Evolutionary conservation across 1,139 yeast genomes (phyloP), one percentile per base, ranked within the genome.

Genomic region (Blastobotrys serpentis): DNA sequence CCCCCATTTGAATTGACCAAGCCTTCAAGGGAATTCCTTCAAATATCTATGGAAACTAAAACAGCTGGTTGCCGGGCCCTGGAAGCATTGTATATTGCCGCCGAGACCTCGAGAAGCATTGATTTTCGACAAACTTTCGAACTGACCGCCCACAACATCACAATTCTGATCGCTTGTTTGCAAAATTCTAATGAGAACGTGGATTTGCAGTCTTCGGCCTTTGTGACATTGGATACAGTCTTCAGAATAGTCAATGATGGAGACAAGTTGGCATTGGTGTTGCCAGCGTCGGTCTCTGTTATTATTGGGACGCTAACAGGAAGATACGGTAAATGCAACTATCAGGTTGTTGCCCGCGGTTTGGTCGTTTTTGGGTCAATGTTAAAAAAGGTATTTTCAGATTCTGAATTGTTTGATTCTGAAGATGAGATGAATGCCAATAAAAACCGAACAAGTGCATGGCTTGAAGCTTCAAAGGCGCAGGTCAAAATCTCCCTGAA

Each of bases 401-500:
- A 79, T 56, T 50, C 57, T 2, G 72, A 69, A 11, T 57, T 41
- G 44, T 14, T 18, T 7, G 26, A 26, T 6, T 16, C 29, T 11
- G 46, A 41, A 2, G 38, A 44, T 8, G 32, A 29, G 4, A 41
- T 34, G 16, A 43, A 37, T 26, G 37, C 11, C 54, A 54, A 53
- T n/a, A 65, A 63, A 39, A 51, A 57, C 52, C 70, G 89, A 55
- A 74, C 80, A 1, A 66, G 69, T 10, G 62, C 78, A 7, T 86
- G 95, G 95, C 64, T 84, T 17, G 69, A 62, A 16, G 87, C 83
- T 0, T 82, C 90, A 0, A 71, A 84, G 1, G 69, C 71, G 26
- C 92, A 86, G 58, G 71, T 86, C 19, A 76, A 58, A 65, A 4
- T 61, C 68, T 52, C 63, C 1, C 45, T 65, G 34, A 57, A 57